These are phyloP conservation scores for Amanita jacksonii DNA, from an alignment of 768 basidiomycete species.

Conservation along the genomic window DNA sequence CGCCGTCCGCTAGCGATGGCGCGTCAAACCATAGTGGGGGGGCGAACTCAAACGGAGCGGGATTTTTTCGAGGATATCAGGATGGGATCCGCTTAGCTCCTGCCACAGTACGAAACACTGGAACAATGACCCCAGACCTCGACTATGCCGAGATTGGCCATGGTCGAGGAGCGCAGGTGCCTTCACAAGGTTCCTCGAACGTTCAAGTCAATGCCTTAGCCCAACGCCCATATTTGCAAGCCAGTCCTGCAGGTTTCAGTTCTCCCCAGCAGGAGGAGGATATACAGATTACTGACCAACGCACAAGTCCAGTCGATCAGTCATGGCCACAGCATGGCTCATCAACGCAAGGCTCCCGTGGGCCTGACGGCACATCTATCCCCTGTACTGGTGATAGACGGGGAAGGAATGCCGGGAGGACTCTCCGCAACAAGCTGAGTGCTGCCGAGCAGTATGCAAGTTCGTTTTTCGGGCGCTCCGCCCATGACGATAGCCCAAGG, in stretches of 20 bases:
- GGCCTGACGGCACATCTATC: slow-evolving; percentile 11
- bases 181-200: slow-evolving; percentile 6
- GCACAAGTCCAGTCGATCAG: background rate
- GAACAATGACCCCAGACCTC: slow-evolving; percentile 62
- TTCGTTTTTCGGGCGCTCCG: slow-evolving; percentile 50
- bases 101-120: slow-evolving; percentile 25
- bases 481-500: slow-evolving; percentile 17
- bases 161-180: slow-evolving; percentile 41
- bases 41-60: slow-evolving; percentile 44
- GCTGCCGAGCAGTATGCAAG: slow-evolving; percentile 65
- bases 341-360: slow-evolving; percentile 8
- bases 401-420: slow-evolving; percentile 55
- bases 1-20: slow-evolving; percentile 50
- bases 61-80: slow-evolving; percentile 52
- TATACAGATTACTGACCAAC: background rate
- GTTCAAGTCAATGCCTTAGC: too few relatives aligned
- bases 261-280: background rate
- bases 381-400: slow-evolving; percentile 31
- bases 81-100: slow-evolving; percentile 27
- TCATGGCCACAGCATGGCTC: slow-evolving; percentile 1
- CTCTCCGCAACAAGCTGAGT: slow-evolving; percentile 55
- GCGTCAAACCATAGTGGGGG: slow-evolving; percentile 42
- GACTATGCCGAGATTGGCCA: slow-evolving; percentile 73
- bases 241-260: background rate
- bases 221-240: too few relatives aligned